These are phyloP conservation scores for Dendrocalamus latiflorus DNA, from an alignment of 202 grass and related monocot genomes.

Conservation along the genomic window DNA sequence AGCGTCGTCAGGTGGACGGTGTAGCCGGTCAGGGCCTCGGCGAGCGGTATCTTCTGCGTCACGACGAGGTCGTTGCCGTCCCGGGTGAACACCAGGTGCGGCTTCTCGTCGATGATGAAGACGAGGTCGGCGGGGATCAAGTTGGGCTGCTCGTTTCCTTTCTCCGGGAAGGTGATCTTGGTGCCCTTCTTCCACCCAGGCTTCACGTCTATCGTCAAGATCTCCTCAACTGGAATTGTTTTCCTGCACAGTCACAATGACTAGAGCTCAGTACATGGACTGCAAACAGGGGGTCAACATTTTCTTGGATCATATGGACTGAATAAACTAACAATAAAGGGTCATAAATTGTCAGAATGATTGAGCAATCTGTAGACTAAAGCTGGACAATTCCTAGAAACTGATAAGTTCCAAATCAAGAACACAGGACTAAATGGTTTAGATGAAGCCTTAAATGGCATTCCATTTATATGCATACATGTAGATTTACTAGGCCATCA, in stretches of 20 bases:
- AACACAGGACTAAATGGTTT: neutral
- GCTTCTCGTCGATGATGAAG: conserved; percentile 91
- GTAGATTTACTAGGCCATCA: neutral
- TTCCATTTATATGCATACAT: neutral
- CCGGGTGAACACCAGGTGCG: conserved; percentile 66
- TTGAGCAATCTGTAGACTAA: neutral
- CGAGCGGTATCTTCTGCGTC: conserved; percentile 63
- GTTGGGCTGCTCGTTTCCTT: conserved; percentile 71
- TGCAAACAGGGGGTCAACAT: neutral
- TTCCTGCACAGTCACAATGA: conserved; percentile 20
- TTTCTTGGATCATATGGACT: neutral
- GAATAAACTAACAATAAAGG: neutral
- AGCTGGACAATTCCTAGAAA: neutral
- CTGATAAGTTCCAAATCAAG: neutral
- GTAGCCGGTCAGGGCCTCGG: conserved; percentile 64
- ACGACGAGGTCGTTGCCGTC: conserved; percentile 75
- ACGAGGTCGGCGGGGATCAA: conserved; percentile 57
- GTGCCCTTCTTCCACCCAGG: conserved; percentile 92
- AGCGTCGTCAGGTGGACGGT: conserved; percentile 57
- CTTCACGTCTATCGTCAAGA: conserved; percentile 74
- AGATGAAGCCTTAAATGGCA: neutral
- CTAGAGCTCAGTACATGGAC: neutral
- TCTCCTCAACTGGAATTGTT: conserved; percentile 69
- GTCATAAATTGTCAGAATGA: neutral
- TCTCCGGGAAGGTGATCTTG: conserved; percentile 89